These are phyloP conservation scores for Rutstroemia sp. DNA, from an alignment of 2,329 filamentous ascomycete genomes.

Conservation along the genomic window DNA sequence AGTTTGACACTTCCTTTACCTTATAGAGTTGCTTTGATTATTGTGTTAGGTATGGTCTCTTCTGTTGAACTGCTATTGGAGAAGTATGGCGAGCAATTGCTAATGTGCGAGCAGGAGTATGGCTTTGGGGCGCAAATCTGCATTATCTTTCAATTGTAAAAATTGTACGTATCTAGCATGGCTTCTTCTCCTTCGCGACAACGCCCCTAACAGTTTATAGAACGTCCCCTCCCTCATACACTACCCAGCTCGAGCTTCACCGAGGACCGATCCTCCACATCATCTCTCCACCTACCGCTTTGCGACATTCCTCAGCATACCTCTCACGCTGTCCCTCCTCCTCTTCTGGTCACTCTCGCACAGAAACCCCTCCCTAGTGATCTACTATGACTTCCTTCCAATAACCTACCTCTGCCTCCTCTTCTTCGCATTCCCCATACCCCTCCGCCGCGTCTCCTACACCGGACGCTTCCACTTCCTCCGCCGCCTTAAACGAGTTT, in stretches of 20 bases:
- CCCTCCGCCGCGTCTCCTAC: conserved; percentile 60
- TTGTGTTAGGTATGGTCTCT: conserved; percentile 63
- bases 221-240: conserved; percentile 81
- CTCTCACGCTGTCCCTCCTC: conserved; percentile 64
- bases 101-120: conserved; percentile 56
- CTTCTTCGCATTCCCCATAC: conserved; percentile 62
- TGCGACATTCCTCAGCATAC: conserved; percentile 65
- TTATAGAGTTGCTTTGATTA: conserved; percentile 78
- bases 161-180: conserved; percentile 47
- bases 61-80: neutral
- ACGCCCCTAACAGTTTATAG: conserved; percentile 30
- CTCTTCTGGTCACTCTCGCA: conserved; percentile 80
- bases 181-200: conserved; percentile 5
- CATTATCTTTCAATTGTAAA: conserved; percentile 73
- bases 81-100: neutral
- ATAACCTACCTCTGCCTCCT: conserved; percentile 74
- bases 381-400: conserved; percentile 77
- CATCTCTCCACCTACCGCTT: conserved; percentile 82
- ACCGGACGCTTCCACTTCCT: conserved; percentile 70
- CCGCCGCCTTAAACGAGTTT: conserved; percentile 67
- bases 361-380: conserved; percentile 60
- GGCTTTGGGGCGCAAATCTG: conserved; percentile 91
- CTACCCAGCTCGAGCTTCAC: conserved; percentile 69
- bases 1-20: conserved; percentile 81
- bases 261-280: conserved; percentile 60